Evolutionary conservation across 192 early-diverging fungal genomes (phyloP).

Genomic region (Coemansia sp.): DNA sequence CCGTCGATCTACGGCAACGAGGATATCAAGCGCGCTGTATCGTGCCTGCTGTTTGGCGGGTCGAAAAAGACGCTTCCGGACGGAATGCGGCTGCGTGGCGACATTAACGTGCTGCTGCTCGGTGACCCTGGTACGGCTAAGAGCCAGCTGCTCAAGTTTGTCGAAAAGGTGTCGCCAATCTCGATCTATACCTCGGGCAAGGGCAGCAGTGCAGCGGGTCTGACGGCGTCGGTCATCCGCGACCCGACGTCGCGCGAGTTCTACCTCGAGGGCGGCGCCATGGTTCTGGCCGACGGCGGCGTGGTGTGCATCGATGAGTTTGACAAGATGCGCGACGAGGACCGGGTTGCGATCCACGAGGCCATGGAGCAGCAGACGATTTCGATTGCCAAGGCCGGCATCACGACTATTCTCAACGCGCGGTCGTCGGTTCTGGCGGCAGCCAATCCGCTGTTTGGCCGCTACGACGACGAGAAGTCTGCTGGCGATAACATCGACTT

Average conservation of each 20-base stretch:
- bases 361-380: constrained; percentile 99
- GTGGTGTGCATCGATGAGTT: constrained; percentile 99
- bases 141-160: constrained; percentile 97
- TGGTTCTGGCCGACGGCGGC: constrained; percentile 98
- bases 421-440: constrained; percentile 95
- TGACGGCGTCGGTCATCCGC: constrained; percentile 95
- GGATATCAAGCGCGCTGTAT: constrained; percentile 96
- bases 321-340: constrained; percentile 99
- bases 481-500: constrained; percentile 99
- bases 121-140: constrained; percentile 99
- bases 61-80: constrained; percentile 95
- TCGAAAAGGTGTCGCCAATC: constrained; percentile 95
- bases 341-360: constrained; percentile 99
- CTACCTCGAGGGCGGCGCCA: constrained; percentile 96
- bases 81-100: constrained; percentile 94
- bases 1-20: constrained; percentile 94
- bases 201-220: constrained; percentile 95
- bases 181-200: constrained; percentile 99
- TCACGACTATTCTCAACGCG: constrained; percentile 97
- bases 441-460: constrained; percentile 97
- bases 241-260: constrained; percentile 93
- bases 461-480: constrained; percentile 98
- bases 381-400: constrained; percentile 99
- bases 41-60: constrained; percentile 93
- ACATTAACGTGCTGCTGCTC: constrained; percentile 94